Base-by-base conservation (phyloP, 1,139 yeast genomes). In the Geotrichum histeridarum region DNA sequence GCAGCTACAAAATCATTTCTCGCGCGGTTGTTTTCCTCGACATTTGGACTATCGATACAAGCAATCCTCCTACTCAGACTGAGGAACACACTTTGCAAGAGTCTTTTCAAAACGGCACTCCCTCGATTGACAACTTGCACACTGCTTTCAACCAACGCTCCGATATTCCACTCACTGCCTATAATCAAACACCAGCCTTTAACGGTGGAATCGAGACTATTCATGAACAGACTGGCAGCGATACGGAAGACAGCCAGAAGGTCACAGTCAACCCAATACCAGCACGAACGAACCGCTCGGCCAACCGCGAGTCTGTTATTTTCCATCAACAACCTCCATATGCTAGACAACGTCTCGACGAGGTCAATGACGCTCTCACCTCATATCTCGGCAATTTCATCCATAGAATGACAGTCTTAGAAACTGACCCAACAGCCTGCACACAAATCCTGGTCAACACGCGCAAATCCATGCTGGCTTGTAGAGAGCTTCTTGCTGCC, bases 1-100 rank as follows among this genome's bases (percentile, higher is more conserved):
- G 90, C 75, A 81, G 87, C 6, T 83, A 81, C 67, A 87, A 87
- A 65, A 88, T 89, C 14, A 73, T 88, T 33, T 77, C 86, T 61
- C 82, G 86, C 60, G 86, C 95, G 0, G 79, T 85, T 17, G 74
- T 79, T 0, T 89, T 90, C 66, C 77, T 87, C 55, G 86, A 83
- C 58, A 78, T 83, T 8, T 88, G 96, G 95, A 81, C 64, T 1
- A 63, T 65, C 37, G 69, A 66, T 42, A 58, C 57, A 22, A 58
- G 59, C 47, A 48, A 43, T 17, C 48, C 50, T 38, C 9, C 42
- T 22, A n/a, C 57, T 12, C 42, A 46, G 17, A 50, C 54, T 38
- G 43, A 39, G 32, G 44, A 39, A 27, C 48, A 36, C 11, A 47
- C 54, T 22, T 18, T 56, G 8, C 42, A 45, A 12, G 22, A 53